Evolutionary conservation across 2,329 filamentous ascomycete genomes (phyloP).

Genomic region (Sporothrix dimorphospora): DNA sequence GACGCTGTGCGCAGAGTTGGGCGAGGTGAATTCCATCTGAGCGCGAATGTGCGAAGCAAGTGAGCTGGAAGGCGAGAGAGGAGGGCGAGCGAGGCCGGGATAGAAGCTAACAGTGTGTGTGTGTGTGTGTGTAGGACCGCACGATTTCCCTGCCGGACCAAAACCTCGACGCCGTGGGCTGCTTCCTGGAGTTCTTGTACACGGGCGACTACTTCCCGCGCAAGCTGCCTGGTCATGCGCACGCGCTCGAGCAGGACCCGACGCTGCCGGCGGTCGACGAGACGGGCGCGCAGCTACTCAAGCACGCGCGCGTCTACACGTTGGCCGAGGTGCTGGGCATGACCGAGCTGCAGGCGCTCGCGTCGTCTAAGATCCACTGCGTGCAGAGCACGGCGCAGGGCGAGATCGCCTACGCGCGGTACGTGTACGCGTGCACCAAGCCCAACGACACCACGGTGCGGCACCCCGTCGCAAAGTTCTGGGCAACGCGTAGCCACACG

Average conservation of each 20-base stretch:
- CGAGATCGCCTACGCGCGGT: slow-evolving; percentile 89
- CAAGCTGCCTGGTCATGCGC: slow-evolving; percentile 60
- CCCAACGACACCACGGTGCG: slow-evolving; percentile 73
- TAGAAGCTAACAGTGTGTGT: not conserved
- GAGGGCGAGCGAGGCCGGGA: not conserved
- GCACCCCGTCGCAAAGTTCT: slow-evolving; percentile 85
- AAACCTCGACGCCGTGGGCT: slow-evolving; percentile 73
- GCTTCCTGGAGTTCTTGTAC: slow-evolving; percentile 82
- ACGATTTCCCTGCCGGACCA: slow-evolving; percentile 70
- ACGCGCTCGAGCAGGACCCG: slow-evolving; percentile 70
- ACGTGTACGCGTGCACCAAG: slow-evolving; percentile 78
- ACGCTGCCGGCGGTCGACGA: slow-evolving; percentile 69
- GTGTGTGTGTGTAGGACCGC: slow-evolving; percentile 56
- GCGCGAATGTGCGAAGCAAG: not conserved
- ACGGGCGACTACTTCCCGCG: slow-evolving; percentile 84
- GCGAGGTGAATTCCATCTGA: slow-evolving; percentile 58
- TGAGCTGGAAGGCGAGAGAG: not conserved
- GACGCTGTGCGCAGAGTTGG: slow-evolving; percentile 63
- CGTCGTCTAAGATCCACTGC: slow-evolving; percentile 88
- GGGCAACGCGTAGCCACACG: slow-evolving; percentile 79
- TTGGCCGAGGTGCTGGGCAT: slow-evolving; percentile 79
- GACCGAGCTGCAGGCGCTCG: slow-evolving; percentile 70
- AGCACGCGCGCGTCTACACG: slow-evolving; percentile 88
- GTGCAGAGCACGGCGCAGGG: slow-evolving; percentile 85
- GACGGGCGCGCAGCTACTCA: slow-evolving; percentile 80